Percentiles rank a stretch among this genome's conserved stretches.
phyloP scores from a whole-genome alignment of 129 eudicot genomes.

The Chrysanthemum lavandulifolium region DNA sequence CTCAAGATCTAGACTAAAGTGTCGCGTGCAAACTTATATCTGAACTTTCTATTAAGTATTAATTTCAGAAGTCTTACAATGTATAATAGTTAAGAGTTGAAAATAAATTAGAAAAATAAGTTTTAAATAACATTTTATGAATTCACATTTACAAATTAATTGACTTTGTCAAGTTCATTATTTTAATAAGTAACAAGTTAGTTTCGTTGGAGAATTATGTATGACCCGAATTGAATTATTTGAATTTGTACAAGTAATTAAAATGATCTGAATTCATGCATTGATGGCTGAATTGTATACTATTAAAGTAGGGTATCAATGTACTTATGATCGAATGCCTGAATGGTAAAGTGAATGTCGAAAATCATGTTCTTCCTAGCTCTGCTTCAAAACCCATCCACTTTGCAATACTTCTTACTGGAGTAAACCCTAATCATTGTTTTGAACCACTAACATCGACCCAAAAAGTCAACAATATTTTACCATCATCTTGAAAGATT shows the following conservation, averaged over 20 bases:
- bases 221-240: too few relatives aligned
- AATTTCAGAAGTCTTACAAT: not conserved
- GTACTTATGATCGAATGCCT: not conserved
- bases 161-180: too few relatives aligned
- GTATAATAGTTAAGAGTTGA: too few relatives aligned
- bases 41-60: not conserved
- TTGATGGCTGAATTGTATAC: too few relatives aligned
- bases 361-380: conserved; percentile 20
- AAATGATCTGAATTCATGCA: too few relatives aligned
- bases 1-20: conserved; percentile 1
- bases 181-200: too few relatives aligned
- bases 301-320: not conserved
- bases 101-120: too few relatives aligned
- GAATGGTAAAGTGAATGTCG: conserved; percentile 3
- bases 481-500: not conserved
- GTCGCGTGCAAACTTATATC: conserved; percentile 3
- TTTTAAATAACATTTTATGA: too few relatives aligned
- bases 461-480: conserved; percentile 17
- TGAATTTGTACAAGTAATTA: too few relatives aligned
- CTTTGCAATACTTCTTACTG: not conserved
- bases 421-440: not conserved
- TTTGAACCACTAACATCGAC: not conserved
- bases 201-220: too few relatives aligned
- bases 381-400: conserved; percentile 14
- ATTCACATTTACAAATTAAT: too few relatives aligned